Percentiles rank a stretch among this genome's conserved stretches.
These are phyloP conservation scores for Brassica nigra DNA, from an alignment of 345 rosid species.

Conservation along the genomic window DNA sequence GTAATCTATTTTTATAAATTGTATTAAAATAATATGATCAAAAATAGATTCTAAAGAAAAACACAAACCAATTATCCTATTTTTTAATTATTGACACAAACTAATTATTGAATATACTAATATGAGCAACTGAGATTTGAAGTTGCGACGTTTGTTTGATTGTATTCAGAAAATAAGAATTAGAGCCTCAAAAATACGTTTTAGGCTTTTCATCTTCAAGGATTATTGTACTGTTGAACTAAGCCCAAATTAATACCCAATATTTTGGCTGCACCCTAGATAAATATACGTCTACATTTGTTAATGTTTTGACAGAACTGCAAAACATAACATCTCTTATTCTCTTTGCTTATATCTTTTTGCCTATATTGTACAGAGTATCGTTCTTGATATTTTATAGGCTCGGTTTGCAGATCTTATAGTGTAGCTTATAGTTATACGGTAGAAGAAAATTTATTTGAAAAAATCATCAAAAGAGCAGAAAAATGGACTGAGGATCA, in stretches of 20 bases:
- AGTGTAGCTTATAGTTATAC: too few relatives aligned
- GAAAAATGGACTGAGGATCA: not conserved
- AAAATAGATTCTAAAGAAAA: not conserved
- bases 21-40: not conserved
- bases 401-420: too few relatives aligned
- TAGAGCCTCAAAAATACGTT: not conserved
- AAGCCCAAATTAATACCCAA: not conserved
- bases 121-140: not conserved
- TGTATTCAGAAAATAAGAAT: not conserved
- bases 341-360: too few relatives aligned
- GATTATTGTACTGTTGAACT: not conserved
- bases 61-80: not conserved
- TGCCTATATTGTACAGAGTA: too few relatives aligned
- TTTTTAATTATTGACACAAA: not conserved
- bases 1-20: slow-evolving; percentile 11
- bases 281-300: not conserved
- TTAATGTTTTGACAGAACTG: too few relatives aligned
- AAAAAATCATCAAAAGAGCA: not conserved
- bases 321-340: too few relatives aligned
- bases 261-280: not conserved
- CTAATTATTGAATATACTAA: not conserved
- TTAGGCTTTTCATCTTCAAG: not conserved
- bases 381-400: too few relatives aligned
- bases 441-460: not conserved
- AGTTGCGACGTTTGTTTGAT: not conserved